These are phyloP conservation scores for Ogataea hybrid DNA, from an alignment of 1,139 yeast species.

Conservation along the genomic window DNA sequence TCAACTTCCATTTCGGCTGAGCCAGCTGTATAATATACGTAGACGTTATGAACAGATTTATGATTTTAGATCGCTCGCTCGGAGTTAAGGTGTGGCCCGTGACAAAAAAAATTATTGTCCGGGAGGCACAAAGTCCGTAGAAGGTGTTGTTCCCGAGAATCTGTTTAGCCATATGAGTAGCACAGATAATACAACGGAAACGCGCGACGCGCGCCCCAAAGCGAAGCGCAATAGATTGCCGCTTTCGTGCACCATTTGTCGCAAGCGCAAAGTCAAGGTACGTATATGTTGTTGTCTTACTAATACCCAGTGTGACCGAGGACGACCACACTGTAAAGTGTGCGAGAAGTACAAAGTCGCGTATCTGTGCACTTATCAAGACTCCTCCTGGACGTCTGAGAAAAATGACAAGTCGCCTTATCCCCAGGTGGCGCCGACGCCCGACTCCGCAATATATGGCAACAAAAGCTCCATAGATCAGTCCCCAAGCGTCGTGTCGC, in stretches of 20 bases:
- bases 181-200: background rate
- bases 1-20: slow-evolving; percentile 12
- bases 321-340: slow-evolving; percentile 64
- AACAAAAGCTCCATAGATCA: background rate
- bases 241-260: slow-evolving; percentile 43
- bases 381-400: slow-evolving; percentile 43
- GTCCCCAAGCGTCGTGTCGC: background rate
- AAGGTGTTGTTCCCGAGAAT: background rate
- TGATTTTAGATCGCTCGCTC: background rate
- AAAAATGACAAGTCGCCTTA: background rate
- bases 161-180: slow-evolving; percentile 1
- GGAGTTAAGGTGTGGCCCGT: slow-evolving; percentile 1
- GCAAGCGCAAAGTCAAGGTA: slow-evolving; percentile 43
- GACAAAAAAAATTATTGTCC: slow-evolving; percentile 1
- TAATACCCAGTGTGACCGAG: slow-evolving; percentile 48
- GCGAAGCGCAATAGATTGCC: slow-evolving; percentile 39
- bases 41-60: background rate
- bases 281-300: slow-evolving; percentile 10
- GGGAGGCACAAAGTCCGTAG: slow-evolving; percentile 8
- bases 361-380: slow-evolving; percentile 64
- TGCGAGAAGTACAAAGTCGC: slow-evolving; percentile 67
- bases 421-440: background rate
- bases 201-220: slow-evolving; percentile 21
- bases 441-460: background rate
- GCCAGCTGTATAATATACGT: background rate